phyloP scores from a whole-genome alignment of 257 asterid genomes.

The Eucommia ulmoides region DNA sequence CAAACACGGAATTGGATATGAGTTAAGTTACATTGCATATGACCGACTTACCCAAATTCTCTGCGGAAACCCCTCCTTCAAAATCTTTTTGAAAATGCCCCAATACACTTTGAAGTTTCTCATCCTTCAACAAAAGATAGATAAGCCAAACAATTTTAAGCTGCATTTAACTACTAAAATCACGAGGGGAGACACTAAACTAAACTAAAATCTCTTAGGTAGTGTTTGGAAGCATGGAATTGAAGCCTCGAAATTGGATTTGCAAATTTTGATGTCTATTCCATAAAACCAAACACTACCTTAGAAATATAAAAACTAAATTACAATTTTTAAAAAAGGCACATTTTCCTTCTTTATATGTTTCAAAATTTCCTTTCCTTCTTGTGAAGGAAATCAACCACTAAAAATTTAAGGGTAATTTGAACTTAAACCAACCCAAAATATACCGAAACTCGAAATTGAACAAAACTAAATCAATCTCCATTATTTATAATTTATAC shows the following conservation, averaged over 20 bases:
- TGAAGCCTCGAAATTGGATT: background rate
- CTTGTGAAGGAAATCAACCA: no score
- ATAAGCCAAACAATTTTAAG: background rate
- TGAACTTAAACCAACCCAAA: no score
- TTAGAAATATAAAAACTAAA: no score
- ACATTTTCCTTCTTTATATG: no score
- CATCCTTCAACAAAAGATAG: constrained; percentile 39
- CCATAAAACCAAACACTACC: background rate
- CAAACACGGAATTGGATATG: no score
- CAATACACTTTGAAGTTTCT: constrained; percentile 65
- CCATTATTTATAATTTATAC: no score
- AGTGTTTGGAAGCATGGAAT: background rate
- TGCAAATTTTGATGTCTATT: background rate
- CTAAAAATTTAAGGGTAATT: no score
- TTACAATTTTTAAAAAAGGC: no score
- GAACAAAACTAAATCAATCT: no score
- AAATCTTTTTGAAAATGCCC: constrained; percentile 93
- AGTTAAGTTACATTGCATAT: no score
- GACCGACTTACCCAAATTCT: constrained; percentile 67
- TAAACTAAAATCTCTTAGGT: background rate
- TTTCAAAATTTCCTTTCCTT: no score
- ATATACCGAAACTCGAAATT: no score
- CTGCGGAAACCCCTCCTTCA: constrained; percentile 79
- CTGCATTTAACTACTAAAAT: background rate
- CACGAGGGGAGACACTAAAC: background rate